Conservation (phyloP, 148 eudicot genomes). For the Bassia scoparia region DNA sequence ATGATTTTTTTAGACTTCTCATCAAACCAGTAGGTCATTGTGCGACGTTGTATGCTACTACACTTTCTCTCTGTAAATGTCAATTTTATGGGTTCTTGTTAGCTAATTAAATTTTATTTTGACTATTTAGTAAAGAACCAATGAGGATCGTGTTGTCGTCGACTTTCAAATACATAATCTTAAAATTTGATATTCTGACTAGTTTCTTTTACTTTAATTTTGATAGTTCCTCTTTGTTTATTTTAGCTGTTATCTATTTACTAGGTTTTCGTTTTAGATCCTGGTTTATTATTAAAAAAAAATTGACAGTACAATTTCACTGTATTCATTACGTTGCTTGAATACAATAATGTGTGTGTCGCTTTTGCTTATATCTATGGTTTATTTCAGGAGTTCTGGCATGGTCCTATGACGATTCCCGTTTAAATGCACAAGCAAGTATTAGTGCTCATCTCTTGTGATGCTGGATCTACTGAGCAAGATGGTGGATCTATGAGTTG, state of each 20-base stretch:
- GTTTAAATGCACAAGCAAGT: conserved; percentile 36
- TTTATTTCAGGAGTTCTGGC: conserved; percentile 48
- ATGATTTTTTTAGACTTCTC: not conserved
- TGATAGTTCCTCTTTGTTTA: no score
- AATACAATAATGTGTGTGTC: not conserved
- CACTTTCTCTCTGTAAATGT: not conserved
- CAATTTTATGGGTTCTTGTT: not conserved
- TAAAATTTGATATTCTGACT: no score
- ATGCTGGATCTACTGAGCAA: conserved; percentile 55
- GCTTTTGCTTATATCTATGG: conserved; percentile 6
- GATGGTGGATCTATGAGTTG: conserved; percentile 40
- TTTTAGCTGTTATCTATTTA: no score
- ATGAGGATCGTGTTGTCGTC: not conserved
- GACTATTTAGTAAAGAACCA: not conserved
- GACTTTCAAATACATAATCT: no score
- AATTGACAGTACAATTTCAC: not conserved
- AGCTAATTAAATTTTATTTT: not conserved
- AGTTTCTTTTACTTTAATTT: no score
- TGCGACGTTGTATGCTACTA: not conserved
- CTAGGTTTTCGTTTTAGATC: no score
- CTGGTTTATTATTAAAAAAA: no score
- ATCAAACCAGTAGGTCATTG: not conserved
- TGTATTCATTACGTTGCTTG: not conserved
- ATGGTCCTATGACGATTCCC: conserved; percentile 58
- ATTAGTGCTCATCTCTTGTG: conserved; percentile 50